phyloP scores from a whole-genome alignment of 208 protist genomes.

The Acanthamoeba royreba region DNA sequence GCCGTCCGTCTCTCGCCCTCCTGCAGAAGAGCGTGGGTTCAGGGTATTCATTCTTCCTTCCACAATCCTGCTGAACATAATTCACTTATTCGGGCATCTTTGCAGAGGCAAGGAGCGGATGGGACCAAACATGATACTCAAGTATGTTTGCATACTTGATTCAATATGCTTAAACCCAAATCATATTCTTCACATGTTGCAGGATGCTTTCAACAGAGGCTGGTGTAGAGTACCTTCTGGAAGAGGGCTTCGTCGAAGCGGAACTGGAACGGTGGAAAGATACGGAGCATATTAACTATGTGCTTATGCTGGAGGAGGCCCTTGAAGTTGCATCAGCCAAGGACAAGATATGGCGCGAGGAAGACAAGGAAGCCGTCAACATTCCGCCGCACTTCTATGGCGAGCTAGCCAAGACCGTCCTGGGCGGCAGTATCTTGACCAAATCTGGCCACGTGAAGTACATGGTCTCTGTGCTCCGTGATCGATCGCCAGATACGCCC shows the following conservation, averaged over 20 bases:
- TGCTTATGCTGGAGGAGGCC: constrained; percentile 35
- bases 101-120: background rate
- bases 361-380: constrained; percentile 18
- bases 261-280: constrained; percentile 53
- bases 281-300: constrained; percentile 48
- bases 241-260: constrained; percentile 49
- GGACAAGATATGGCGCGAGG: constrained; percentile 4
- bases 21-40: background rate
- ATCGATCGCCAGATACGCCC: background rate
- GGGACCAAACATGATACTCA: background rate
- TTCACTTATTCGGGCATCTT: background rate
- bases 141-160: background rate
- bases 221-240: constrained; percentile 26
- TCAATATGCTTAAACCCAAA: too few species aligned
- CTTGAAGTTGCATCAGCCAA: constrained; percentile 2
- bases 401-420: constrained; percentile 64
- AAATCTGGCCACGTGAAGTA: background rate
- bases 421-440: constrained; percentile 5
- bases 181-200: too few species aligned
- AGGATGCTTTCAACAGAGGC: background rate
- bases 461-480: background rate
- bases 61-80: background rate
- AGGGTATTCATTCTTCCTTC: constrained; percentile 14
- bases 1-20: constrained; percentile 35
- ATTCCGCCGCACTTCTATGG: constrained; percentile 69